Evolutionary conservation across 2,329 filamentous ascomycete species (phyloP).

Genomic region (Verticillium klebahnii): DNA sequence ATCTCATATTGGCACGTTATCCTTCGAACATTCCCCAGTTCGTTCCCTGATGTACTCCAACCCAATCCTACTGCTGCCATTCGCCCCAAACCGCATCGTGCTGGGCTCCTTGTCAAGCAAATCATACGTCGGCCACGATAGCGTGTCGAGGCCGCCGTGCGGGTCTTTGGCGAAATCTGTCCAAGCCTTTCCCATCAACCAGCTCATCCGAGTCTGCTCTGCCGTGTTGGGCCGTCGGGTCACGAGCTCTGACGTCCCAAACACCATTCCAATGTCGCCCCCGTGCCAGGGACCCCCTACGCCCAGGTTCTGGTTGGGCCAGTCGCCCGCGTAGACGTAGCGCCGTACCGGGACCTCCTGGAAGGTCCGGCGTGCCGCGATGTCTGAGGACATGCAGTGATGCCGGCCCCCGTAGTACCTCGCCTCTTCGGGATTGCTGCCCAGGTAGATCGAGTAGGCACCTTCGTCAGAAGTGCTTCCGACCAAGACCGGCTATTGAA

Average conservation of each 20-base stretch:
- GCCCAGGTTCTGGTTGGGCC: neutral
- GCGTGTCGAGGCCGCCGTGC: neutral
- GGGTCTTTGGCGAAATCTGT: conserved; percentile 1
- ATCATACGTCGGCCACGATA: neutral
- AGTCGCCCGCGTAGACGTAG: neutral
- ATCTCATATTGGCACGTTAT: too few relatives aligned
- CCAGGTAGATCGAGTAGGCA: neutral
- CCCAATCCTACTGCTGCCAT: too few relatives aligned
- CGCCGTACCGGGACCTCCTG: neutral
- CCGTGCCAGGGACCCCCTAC: neutral
- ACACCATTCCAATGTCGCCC: neutral
- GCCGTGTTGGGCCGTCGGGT: neutral
- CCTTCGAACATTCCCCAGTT: too few relatives aligned
- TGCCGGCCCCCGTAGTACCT: too few relatives aligned
- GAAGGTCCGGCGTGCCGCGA: neutral
- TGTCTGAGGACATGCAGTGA: neutral
- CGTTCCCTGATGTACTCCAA: too few relatives aligned
- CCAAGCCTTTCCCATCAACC: conserved; percentile 1
- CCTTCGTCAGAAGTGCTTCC: neutral
- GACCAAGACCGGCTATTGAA: neutral
- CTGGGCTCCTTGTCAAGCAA: too few relatives aligned
- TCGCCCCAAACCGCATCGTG: too few relatives aligned
- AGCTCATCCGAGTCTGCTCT: neutral
- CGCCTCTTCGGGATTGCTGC: too few relatives aligned
- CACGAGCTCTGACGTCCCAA: conserved; percentile 1